These are phyloP conservation scores for Cruciata laevipes DNA, from an alignment of 257 asterid genomes.

Conservation along the genomic window DNA sequence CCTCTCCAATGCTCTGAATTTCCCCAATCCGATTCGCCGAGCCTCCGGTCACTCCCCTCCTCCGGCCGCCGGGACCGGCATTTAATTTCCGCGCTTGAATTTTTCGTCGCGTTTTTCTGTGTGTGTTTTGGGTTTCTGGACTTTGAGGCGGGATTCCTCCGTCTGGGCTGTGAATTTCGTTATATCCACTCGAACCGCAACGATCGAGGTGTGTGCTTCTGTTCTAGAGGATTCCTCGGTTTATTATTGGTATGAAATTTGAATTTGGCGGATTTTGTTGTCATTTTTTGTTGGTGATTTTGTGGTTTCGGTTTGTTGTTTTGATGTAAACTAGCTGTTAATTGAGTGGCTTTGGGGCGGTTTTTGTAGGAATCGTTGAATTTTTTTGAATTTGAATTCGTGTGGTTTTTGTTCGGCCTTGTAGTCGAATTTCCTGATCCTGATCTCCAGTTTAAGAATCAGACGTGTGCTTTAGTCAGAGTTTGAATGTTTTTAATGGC, in stretches of 20 bases:
- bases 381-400: slow-evolving; percentile 13
- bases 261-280: slow-evolving; percentile 13
- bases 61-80: background rate
- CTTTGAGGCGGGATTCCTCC: background rate
- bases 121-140: background rate
- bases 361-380: background rate
- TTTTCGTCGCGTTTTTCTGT: background rate
- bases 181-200: background rate
- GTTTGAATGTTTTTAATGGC: background rate
- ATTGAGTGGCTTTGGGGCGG: background rate
- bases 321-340: background rate
- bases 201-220: slow-evolving; percentile 10
- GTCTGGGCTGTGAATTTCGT: slow-evolving; percentile 6
- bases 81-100: background rate
- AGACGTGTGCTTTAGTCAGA: background rate
- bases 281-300: background rate
- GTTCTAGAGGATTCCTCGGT: background rate
- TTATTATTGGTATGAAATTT: background rate
- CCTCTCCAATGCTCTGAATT: slow-evolving; percentile 16
- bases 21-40: slow-evolving; percentile 1
- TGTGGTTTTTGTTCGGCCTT: background rate
- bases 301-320: background rate
- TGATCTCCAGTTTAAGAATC: background rate
- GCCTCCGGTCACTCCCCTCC: background rate
- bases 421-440: slow-evolving; percentile 7